Percentiles rank a stretch among this genome's conserved stretches.
Conservation (phyloP, 1,284 basidiomycete species). For the Pseudozyma hubeiensis region DNA sequence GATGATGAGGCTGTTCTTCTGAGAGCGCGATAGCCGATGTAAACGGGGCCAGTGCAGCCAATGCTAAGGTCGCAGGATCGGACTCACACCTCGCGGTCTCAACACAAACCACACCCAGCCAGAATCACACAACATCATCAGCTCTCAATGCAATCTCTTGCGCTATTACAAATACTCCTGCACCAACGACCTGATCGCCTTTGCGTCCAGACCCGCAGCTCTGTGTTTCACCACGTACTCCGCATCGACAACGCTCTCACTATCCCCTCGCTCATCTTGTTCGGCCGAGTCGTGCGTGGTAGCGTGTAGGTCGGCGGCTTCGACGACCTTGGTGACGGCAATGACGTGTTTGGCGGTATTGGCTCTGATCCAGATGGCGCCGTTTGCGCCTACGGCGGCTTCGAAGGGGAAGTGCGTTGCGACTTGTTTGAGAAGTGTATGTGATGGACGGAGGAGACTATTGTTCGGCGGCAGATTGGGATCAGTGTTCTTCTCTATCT, state of each 20-base stretch:
- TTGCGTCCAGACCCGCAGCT: constrained; percentile 22
- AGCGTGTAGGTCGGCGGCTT: constrained; percentile 30
- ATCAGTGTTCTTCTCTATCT: neutral
- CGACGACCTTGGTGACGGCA: constrained; percentile 55
- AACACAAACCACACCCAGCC: no score
- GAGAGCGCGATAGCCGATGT: no score
- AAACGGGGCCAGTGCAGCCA: no score
- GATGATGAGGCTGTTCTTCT: constrained; percentile 45
- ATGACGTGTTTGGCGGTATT: constrained; percentile 48
- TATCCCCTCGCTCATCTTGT: neutral
- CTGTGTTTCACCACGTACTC: constrained; percentile 31
- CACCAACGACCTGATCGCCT: constrained; percentile 18
- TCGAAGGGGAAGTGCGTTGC: constrained; percentile 64
- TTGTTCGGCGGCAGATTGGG: no score
- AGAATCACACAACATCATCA: neutral
- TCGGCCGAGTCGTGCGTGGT: neutral
- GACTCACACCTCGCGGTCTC: no score
- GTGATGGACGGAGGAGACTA: constrained; percentile 3
- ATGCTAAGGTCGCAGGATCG: no score
- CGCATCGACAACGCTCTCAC: constrained; percentile 13
- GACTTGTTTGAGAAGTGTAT: constrained; percentile 49
- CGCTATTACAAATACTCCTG: constrained; percentile 20
- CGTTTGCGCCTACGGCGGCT: constrained; percentile 63
- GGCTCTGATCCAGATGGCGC: constrained; percentile 60
- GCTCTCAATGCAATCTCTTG: neutral